Conservation (phyloP, 805 yeast genomes). For the Ogataea populi-albae region DNA sequence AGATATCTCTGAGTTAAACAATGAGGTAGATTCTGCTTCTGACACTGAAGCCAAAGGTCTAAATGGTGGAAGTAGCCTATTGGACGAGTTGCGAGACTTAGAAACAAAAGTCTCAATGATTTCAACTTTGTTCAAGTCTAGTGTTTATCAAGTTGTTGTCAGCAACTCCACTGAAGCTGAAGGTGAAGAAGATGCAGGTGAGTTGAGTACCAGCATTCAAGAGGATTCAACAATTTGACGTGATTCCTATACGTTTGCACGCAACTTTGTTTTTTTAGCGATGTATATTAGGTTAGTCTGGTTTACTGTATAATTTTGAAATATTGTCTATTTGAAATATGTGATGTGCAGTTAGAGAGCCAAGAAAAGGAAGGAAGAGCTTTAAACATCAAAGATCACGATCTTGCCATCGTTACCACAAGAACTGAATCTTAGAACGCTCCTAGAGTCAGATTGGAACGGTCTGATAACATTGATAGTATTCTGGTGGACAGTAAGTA, state of each 20-base stretch:
- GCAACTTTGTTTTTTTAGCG: neutral
- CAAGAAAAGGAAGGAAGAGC: no score
- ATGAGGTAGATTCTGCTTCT: slow-evolving; percentile 24
- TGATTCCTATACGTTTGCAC: neutral
- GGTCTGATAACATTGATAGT: slow-evolving; percentile 69
- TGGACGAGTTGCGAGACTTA: slow-evolving; percentile 20
- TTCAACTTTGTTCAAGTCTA: slow-evolving; percentile 32
- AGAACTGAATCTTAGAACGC: slow-evolving; percentile 61
- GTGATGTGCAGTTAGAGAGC: neutral
- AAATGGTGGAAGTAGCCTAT: slow-evolving; percentile 20
- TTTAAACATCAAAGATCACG: slow-evolving; percentile 60
- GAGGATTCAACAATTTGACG: slow-evolving; percentile 9
- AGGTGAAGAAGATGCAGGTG: slow-evolving; percentile 7
- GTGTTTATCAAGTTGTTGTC: slow-evolving; percentile 28
- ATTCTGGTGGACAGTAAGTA: slow-evolving; percentile 86
- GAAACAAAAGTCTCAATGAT: slow-evolving; percentile 28
- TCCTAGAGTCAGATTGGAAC: slow-evolving; percentile 42
- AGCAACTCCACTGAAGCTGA: slow-evolving; percentile 15
- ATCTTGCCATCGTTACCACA: slow-evolving; percentile 92
- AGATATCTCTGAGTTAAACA: slow-evolving; percentile 22
- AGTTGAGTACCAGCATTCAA: slow-evolving; percentile 18
- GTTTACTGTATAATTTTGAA: neutral
- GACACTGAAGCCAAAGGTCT: slow-evolving; percentile 17
- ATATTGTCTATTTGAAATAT: slow-evolving; percentile 5
- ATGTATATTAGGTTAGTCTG: slow-evolving; percentile 1